These are phyloP conservation scores for Pseudogymnoascus sp. DNA, from an alignment of 2,329 filamentous ascomycete species.

Conservation along the genomic window DNA sequence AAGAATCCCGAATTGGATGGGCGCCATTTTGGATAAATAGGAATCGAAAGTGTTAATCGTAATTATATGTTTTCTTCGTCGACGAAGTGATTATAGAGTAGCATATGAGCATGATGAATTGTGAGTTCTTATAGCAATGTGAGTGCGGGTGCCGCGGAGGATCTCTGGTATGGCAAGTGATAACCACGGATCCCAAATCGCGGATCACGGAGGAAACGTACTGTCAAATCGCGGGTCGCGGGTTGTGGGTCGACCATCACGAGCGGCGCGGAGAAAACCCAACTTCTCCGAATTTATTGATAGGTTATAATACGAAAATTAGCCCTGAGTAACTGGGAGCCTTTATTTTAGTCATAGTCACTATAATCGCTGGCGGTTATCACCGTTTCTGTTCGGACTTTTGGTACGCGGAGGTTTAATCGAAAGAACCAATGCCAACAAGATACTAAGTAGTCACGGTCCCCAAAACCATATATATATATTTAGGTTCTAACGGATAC, in stretches of 20 bases:
- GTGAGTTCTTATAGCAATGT: background rate
- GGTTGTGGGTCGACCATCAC: background rate
- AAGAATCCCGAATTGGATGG: slow-evolving; percentile 23
- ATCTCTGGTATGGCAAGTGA: background rate
- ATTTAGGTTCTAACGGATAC: background rate
- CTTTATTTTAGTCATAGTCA: background rate
- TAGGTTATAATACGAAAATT: background rate
- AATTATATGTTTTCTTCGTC: background rate
- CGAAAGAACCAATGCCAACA: background rate
- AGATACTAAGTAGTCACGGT: background rate
- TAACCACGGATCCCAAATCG: background rate
- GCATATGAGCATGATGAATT: background rate
- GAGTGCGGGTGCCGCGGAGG: background rate
- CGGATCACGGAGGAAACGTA: background rate
- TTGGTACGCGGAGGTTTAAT: background rate
- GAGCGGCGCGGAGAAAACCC: background rate
- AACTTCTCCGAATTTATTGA: background rate
- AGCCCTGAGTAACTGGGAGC: too few relatives aligned
- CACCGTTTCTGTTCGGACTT: background rate
- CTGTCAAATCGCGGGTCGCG: background rate
- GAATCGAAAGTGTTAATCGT: background rate
- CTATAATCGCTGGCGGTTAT: background rate
- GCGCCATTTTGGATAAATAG: slow-evolving; percentile 17
- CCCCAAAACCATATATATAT: background rate
- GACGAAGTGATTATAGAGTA: background rate